Evolutionary conservation across 305 asterid genomes (phyloP).

Genomic region (Solanum hybrid): DNA sequence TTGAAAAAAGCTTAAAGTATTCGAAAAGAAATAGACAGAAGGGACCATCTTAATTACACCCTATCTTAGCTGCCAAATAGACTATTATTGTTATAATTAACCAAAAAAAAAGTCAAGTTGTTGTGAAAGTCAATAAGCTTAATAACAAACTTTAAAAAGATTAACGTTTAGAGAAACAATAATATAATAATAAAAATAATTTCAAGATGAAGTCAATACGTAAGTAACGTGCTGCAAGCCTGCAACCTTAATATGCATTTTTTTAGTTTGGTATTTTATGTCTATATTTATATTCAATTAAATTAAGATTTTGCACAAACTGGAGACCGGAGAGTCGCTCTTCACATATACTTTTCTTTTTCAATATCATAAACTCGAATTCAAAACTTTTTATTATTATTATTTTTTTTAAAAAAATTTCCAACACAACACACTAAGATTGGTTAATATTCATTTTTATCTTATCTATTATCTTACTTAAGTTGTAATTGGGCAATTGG

Average conservation of each 20-base stretch:
- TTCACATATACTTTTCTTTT: neutral
- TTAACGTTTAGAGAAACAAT: neutral
- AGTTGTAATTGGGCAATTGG: neutral
- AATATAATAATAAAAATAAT: neutral
- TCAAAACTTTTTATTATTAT: no score
- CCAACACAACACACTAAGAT: neutral
- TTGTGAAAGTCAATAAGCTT: neutral
- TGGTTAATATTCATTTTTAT: neutral
- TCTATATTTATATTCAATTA: fast-evolving
- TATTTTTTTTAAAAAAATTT: no score
- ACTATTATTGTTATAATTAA: neutral
- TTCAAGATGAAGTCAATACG: neutral
- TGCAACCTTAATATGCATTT: neutral
- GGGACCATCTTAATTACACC: neutral
- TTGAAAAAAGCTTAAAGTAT: neutral
- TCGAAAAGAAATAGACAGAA: neutral
- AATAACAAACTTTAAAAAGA: neutral
- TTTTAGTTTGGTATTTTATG: neutral
- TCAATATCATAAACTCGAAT: no score
- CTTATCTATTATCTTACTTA: neutral
- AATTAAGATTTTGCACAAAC: neutral
- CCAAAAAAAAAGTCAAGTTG: neutral
- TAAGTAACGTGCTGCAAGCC: neutral
- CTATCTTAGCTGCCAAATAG: neutral
- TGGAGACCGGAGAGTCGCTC: no score